A percentile compares a stretch with the other conserved stretches of the same genome.
These are phyloP conservation scores for Fusarium transvaalense DNA, from an alignment of 2,329 filamentous ascomycete species.

Conservation along the genomic window DNA sequence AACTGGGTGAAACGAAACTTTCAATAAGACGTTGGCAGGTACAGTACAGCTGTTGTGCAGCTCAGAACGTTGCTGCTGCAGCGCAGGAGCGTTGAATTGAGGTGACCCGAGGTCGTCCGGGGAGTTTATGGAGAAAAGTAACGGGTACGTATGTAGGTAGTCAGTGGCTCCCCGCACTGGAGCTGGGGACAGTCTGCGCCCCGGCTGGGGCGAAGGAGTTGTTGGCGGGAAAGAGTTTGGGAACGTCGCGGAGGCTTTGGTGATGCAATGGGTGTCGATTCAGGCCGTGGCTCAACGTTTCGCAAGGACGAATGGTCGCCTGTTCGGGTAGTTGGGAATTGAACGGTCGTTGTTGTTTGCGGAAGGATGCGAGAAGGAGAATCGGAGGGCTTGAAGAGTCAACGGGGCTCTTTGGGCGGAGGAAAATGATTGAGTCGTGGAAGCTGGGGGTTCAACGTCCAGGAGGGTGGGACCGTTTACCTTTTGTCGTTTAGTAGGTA, in stretches of 20 bases:
- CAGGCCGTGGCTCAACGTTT: constrained; percentile 3
- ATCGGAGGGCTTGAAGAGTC: constrained; percentile 22
- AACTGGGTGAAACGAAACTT: constrained; percentile 17
- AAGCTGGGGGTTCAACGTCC: constrained; percentile 48
- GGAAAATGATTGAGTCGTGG: constrained; percentile 40
- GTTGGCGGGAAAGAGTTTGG: constrained; percentile 24
- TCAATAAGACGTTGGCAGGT: constrained; percentile 33
- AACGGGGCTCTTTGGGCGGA: constrained; percentile 40
- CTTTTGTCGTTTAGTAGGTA: constrained; percentile 6
- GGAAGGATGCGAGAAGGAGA: constrained; percentile 39
- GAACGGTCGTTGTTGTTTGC: constrained; percentile 16
- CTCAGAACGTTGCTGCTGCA: constrained; percentile 29
- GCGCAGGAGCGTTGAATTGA: constrained; percentile 38
- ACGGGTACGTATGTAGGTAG: constrained; percentile 42
- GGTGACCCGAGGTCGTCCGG: constrained; percentile 39
- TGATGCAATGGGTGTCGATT: constrained; percentile 18
- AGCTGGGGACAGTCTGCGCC: constrained; percentile 42
- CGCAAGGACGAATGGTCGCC: constrained; percentile 12
- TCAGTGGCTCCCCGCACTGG: constrained; percentile 48
- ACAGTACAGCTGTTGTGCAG: constrained; percentile 23
- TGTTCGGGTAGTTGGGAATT: constrained; percentile 15
- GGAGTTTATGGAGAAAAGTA: constrained; percentile 44
- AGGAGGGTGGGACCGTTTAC: constrained; percentile 41
- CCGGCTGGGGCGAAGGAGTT: constrained; percentile 36
- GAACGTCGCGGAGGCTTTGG: constrained; percentile 14